These are phyloP conservation scores for Hortiboletus campestris DNA, from an alignment of 768 basidiomycete genomes.

Conservation along the genomic window DNA sequence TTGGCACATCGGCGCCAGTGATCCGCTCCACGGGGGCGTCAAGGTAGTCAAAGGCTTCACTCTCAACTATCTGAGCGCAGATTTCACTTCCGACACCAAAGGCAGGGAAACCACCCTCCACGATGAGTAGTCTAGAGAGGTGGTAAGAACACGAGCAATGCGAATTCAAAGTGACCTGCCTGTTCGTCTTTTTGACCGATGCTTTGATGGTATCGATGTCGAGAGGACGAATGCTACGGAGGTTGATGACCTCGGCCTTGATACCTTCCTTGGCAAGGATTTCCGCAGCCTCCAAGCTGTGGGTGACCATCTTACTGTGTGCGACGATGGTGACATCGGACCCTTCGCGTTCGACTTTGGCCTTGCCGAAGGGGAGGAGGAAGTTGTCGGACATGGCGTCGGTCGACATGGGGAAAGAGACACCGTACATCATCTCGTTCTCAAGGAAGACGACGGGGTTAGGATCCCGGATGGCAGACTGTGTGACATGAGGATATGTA, in stretches of 20 bases:
- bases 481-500: background rate
- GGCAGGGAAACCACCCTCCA: slow-evolving; percentile 97
- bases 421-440: slow-evolving; percentile 99
- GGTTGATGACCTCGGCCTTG: slow-evolving; percentile 97
- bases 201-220: slow-evolving; percentile 97
- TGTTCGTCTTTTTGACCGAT: slow-evolving; percentile 98
- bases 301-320: slow-evolving; percentile 97
- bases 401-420: slow-evolving; percentile 92
- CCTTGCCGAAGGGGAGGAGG: slow-evolving; percentile 94
- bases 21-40: slow-evolving; percentile 98
- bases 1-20: slow-evolving; percentile 96
- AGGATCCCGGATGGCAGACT: slow-evolving; percentile 97
- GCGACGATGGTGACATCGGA: slow-evolving; percentile 94
- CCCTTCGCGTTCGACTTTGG: slow-evolving; percentile 92
- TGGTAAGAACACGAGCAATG: background rate
- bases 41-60: slow-evolving; percentile 96
- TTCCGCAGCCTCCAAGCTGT: slow-evolving; percentile 93
- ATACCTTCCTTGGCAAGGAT: slow-evolving; percentile 92
- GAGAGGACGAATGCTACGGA: slow-evolving; percentile 91
- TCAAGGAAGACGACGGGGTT: slow-evolving; percentile 99
- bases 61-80: slow-evolving; percentile 95
- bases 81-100: slow-evolving; percentile 99
- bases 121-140: slow-evolving; percentile 71
- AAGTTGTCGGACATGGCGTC: slow-evolving; percentile 96
- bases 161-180: slow-evolving; percentile 44